Evolutionary conservation across 1,139 yeast species (phyloP).

Genomic region (Sugiyamaella castrensis): DNA sequence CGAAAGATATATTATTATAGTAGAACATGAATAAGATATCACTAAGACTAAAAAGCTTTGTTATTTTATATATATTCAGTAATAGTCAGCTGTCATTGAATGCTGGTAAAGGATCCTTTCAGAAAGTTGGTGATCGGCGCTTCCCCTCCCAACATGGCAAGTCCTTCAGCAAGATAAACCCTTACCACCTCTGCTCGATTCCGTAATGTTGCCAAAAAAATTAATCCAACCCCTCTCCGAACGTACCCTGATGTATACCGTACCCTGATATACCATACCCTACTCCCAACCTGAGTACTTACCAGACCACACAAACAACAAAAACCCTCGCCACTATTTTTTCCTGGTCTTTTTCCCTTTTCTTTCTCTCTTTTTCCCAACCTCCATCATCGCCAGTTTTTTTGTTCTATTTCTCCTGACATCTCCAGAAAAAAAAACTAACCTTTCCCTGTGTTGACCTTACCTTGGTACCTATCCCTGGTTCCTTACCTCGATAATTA

Average conservation of each 20-base stretch:
- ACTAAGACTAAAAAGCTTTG: too few relatives aligned
- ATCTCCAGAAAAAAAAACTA: too few relatives aligned
- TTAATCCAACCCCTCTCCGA: not conserved
- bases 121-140: too few relatives aligned
- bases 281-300: constrained; percentile 5
- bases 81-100: too few relatives aligned
- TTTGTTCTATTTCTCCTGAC: not conserved
- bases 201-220: too few relatives aligned
- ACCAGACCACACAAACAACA: constrained; percentile 3
- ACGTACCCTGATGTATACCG: constrained; percentile 7
- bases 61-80: too few relatives aligned
- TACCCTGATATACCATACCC: constrained; percentile 10
- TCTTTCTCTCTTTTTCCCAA: constrained; percentile 12
- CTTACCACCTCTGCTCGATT: too few relatives aligned
- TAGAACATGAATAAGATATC: too few relatives aligned
- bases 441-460: not conserved
- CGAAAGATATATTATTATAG: too few relatives aligned
- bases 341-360: constrained; percentile 3
- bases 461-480: constrained; percentile 13
- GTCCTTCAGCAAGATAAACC: too few relatives aligned
- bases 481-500: constrained; percentile 11
- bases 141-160: too few relatives aligned
- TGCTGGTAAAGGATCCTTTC: too few relatives aligned
- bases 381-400: constrained; percentile 1
- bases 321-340: constrained; percentile 11